Evolutionary conservation across 495 filamentous ascomycete species (phyloP).

Genomic region (Tuber borchii): DNA sequence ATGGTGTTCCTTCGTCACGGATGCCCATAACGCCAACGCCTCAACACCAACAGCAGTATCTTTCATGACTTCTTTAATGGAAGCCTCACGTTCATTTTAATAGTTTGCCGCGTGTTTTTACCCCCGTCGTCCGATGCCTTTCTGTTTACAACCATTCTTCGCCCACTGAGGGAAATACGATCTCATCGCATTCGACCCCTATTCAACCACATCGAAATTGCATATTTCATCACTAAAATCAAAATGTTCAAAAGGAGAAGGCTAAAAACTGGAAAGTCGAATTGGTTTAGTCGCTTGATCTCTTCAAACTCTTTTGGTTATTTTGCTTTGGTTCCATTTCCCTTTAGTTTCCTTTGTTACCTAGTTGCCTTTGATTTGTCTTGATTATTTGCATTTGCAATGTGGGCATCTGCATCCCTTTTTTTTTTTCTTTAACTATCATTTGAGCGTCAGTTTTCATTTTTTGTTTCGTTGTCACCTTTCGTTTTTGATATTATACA

Average conservation of each 20-base stretch:
- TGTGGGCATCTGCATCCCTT: slow-evolving; percentile 27
- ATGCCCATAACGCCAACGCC: slow-evolving; percentile 39
- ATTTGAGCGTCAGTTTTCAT: slow-evolving; percentile 32
- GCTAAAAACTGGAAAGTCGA: slow-evolving; percentile 28
- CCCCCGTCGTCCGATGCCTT: slow-evolving; percentile 7
- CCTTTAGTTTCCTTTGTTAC: slow-evolving; percentile 39
- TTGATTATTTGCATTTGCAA: slow-evolving; percentile 37
- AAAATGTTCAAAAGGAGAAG: slow-evolving; percentile 37
- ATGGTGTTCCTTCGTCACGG: slow-evolving; percentile 28
- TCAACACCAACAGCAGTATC: slow-evolving; percentile 21
- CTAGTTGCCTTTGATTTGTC: slow-evolving; percentile 34
- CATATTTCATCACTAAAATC: slow-evolving; percentile 36
- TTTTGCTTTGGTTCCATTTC: slow-evolving; percentile 33
- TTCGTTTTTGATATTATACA: slow-evolving; percentile 36
- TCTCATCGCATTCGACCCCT: background rate
- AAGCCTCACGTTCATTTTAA: slow-evolving; percentile 19
- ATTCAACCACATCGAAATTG: slow-evolving; percentile 31
- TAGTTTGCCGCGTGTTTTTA: slow-evolving; percentile 18
- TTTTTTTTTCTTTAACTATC: slow-evolving; percentile 32
- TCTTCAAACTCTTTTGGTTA: slow-evolving; percentile 18
- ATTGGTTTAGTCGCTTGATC: slow-evolving; percentile 33
- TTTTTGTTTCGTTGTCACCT: slow-evolving; percentile 23
- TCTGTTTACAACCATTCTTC: slow-evolving; percentile 1
- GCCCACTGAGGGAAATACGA: background rate
- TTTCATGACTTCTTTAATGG: slow-evolving; percentile 27